phyloP scores from a whole-genome alignment of 1,284 basidiomycete species.

The Sanghuangporus sanghuang region DNA sequence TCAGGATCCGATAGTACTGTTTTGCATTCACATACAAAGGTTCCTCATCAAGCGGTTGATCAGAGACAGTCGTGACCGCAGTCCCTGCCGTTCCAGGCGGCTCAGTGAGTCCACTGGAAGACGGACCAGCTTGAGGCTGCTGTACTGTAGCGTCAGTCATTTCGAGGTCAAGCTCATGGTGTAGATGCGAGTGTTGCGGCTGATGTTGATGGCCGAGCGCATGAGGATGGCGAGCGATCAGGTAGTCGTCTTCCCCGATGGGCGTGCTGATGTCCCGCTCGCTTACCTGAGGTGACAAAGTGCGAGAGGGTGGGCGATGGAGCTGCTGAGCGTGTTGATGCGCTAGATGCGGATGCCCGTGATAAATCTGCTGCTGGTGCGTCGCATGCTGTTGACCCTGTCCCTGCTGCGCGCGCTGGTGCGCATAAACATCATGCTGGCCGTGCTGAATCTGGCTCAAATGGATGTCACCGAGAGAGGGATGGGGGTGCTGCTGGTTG shows the following conservation, averaged over 20 bases:
- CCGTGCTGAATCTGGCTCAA: background rate
- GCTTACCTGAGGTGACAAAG: constrained; percentile 2
- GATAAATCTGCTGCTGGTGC: constrained; percentile 23
- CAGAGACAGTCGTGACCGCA: constrained; percentile 13
- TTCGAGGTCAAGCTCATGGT: constrained; percentile 9
- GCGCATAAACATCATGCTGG: background rate
- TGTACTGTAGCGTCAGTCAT: background rate
- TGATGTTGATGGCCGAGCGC: constrained; percentile 3
- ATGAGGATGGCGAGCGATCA: constrained; percentile 2
- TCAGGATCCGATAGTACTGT: constrained; percentile 95
- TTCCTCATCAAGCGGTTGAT: constrained; percentile 72
- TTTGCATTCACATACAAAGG: constrained; percentile 97
- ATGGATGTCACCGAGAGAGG: background rate
- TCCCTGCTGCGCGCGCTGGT: constrained; percentile 9
- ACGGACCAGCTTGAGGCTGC: constrained; percentile 4
- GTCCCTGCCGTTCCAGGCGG: background rate
- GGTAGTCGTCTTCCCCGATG: constrained; percentile 7
- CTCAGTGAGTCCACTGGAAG: background rate
- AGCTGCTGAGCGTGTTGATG: constrained; percentile 21
- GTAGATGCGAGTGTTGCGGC: background rate
- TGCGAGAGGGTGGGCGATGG: constrained; percentile 13
- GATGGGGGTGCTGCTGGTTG: background rate
- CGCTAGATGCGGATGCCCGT: constrained; percentile 22
- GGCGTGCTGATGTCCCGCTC: constrained; percentile 5
- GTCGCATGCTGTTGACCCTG: constrained; percentile 17